phyloP scores from a whole-genome alignment of 2,329 filamentous ascomycete genomes.

The Grosmannia penicillata region DNA sequence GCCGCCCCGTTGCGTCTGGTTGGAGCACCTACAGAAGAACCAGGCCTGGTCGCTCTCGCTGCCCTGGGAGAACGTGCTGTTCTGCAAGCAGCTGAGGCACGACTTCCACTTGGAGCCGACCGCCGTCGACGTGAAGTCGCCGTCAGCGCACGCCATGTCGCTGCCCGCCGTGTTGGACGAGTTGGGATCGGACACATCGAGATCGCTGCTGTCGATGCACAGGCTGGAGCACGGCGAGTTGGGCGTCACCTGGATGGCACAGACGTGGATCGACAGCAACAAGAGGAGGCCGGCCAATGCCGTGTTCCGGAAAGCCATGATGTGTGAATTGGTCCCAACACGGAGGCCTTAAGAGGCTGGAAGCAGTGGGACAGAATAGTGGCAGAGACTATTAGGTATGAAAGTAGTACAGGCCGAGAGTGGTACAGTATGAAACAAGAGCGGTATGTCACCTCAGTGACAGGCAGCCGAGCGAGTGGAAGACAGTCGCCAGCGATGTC shows the following conservation, averaged over 20 bases:
- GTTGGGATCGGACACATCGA: slow-evolving; percentile 28
- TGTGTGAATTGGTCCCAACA: too few relatives aligned
- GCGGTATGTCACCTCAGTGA: too few relatives aligned
- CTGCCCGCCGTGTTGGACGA: slow-evolving; percentile 27
- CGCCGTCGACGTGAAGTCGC: slow-evolving; percentile 21
- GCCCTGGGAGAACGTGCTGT: slow-evolving; percentile 30
- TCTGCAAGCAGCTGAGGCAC: slow-evolving; percentile 38
- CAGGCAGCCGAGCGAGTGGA: too few relatives aligned
- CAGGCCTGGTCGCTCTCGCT: slow-evolving; percentile 37
- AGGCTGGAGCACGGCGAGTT: slow-evolving; percentile 38
- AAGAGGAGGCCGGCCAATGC: background rate
- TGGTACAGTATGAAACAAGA: too few relatives aligned
- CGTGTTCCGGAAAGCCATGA: background rate
- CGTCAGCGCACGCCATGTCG: slow-evolving; percentile 33
- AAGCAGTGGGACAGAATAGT: too few relatives aligned
- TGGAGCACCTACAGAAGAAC: slow-evolving; percentile 36
- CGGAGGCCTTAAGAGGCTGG: too few relatives aligned
- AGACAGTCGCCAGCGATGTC: too few relatives aligned
- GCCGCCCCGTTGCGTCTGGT: too few relatives aligned
- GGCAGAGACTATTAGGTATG: too few relatives aligned
- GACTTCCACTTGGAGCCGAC: slow-evolving; percentile 30
- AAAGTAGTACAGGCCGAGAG: too few relatives aligned
- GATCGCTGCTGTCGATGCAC: slow-evolving; percentile 27
- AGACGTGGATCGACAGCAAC: slow-evolving; percentile 16
- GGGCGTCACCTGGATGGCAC: slow-evolving; percentile 33